Evolutionary conservation across 805 yeast genomes (phyloP).

Genomic region (Barnettozyma botsteinii): DNA sequence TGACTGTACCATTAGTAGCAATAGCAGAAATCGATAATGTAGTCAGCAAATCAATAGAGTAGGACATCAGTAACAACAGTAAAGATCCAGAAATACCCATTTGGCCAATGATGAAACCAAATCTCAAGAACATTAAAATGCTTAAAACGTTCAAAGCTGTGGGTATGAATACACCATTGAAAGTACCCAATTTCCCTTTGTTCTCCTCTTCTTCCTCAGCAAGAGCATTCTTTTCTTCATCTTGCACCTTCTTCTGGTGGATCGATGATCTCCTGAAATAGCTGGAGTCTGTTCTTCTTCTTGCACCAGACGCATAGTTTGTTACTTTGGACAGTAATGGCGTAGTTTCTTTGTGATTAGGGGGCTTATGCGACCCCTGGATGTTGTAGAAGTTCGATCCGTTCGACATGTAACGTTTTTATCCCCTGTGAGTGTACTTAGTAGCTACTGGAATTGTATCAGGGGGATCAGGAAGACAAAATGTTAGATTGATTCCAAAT

Average conservation of each 20-base stretch:
- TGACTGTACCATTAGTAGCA: constrained; percentile 94
- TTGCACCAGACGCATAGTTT: constrained; percentile 1
- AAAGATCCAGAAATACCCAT: constrained; percentile 83
- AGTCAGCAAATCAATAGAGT: constrained; percentile 75
- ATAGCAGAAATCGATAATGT: constrained; percentile 91
- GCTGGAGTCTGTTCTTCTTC: constrained; percentile 7
- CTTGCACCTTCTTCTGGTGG: not conserved
- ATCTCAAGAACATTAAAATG: constrained; percentile 89
- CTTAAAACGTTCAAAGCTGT: constrained; percentile 89
- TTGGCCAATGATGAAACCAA: constrained; percentile 93
- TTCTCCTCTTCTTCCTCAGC: constrained; percentile 29
- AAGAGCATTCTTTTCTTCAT: not conserved
- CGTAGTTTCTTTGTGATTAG: constrained; percentile 14
- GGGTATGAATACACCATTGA: constrained; percentile 89
- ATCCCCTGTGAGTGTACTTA: too few relatives aligned
- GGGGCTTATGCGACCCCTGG: constrained; percentile 30
- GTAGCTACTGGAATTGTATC: too few relatives aligned
- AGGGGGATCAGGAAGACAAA: too few relatives aligned
- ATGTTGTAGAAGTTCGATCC: constrained; percentile 28
- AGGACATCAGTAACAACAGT: constrained; percentile 61
- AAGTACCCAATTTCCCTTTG: constrained; percentile 62
- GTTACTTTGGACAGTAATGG: constrained; percentile 19
- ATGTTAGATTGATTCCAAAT: too few relatives aligned
- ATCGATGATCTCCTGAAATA: constrained; percentile 26
- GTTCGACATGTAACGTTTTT: constrained; percentile 2